A percentile compares a stretch with the other conserved stretches of the same genome.
Conservation (phyloP, 306 rosid genomes). For the Senna tora region DNA sequence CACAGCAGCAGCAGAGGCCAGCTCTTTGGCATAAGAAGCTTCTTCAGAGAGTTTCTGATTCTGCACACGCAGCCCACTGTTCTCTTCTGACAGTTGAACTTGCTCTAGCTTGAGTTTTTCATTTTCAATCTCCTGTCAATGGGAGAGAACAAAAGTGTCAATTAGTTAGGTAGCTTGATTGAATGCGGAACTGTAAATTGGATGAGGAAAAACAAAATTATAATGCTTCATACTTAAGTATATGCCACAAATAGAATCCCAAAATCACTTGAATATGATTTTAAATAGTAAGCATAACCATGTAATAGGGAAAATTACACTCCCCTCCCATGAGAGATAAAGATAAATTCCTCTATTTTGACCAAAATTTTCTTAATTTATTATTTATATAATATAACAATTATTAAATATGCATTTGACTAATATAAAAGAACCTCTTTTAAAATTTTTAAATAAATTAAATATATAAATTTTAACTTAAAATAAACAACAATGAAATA, state of each 20-base stretch:
- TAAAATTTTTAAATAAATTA: no score
- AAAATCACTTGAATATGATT: not conserved
- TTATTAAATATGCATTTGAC: no score
- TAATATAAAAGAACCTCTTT: no score
- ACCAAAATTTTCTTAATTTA: no score
- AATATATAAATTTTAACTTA: no score
- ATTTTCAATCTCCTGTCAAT: slow-evolving; percentile 84
- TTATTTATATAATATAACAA: no score
- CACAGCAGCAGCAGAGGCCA: slow-evolving; percentile 99
- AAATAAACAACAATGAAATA: no score
- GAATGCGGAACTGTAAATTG: slow-evolving; percentile 2
- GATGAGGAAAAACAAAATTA: not conserved
- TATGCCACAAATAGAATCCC: not conserved
- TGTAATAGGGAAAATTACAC: not conserved
- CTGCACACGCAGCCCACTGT: slow-evolving; percentile 90
- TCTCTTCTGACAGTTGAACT: slow-evolving; percentile 87
- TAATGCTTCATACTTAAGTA: not conserved
- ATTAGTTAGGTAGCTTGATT: slow-evolving; percentile 26
- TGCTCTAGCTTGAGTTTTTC: slow-evolving; percentile 87
- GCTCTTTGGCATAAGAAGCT: slow-evolving; percentile 96
- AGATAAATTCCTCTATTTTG: no score
- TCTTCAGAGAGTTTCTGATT: slow-evolving; percentile 97
- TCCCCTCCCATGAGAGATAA: no score
- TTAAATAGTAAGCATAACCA: slow-evolving; percentile 1
- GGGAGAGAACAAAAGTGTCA: slow-evolving; percentile 20